Base-by-base conservation (phyloP, 805 yeast species). In the Saitoella complicata region DNA sequence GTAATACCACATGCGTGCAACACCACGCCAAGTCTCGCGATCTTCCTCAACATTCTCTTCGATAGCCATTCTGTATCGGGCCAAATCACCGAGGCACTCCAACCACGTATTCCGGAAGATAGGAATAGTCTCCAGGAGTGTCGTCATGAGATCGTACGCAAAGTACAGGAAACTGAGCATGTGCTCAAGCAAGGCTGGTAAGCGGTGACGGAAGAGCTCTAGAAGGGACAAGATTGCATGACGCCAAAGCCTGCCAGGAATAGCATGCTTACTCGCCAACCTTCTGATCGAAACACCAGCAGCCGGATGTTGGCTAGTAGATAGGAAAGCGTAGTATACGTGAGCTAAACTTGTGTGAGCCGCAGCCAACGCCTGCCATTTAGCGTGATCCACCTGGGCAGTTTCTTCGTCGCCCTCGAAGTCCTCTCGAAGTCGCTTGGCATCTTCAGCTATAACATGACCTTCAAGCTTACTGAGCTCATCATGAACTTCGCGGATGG, bases 11-110 rank as follows among this genome's bases (percentile, higher is more conserved):
- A 35, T 41, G 30, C 39, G 39, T 10, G 51, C 51, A 10, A 33
- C 38, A 7, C 35, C 43, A n/a, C 39, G 39, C 52, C 52, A 49
- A 5, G 13, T 9, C 30, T 7, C 8, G 35, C 38, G 30, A 7
- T 34, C 31, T 10, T 30, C 44, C 8, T 37, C 35, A n/a, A n/a
- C 9, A 12, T 45, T 39, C 8, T 32, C 13, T 37, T 44, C 49
- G 11, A 49, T 31, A 4, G 45, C 44, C 51, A 43, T 41, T 7
- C 46, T 21, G 35, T 44, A 48, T 7, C 41, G 31, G 31, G 49
- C 41, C 32, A 49, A 43, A 31, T 49, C 52, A 9, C 52, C 52
- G 8, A 49, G 41, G 12, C 32, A 43, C 21, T 49, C 52, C 11
- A 44, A 29, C 51, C 52, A 49, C 6, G 45, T 49, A 6, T 11